Base-by-base conservation (phyloP, 2,329 filamentous ascomycete species). In the Hypoxylon sp. region DNA sequence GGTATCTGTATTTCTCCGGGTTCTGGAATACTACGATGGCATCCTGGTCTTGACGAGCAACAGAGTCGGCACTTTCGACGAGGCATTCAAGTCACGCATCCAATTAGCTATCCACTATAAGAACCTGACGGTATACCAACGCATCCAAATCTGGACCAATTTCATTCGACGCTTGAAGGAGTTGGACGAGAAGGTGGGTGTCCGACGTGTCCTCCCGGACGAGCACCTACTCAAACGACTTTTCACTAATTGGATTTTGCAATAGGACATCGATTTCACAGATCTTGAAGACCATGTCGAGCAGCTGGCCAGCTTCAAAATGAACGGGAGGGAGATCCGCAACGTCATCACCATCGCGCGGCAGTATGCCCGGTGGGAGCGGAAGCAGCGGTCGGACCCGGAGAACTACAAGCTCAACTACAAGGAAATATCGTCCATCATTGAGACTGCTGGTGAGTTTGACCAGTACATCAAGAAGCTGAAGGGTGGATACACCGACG, bases 301-400 rank as follows among this genome's bases (percentile, higher is more conserved):
- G 0, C 76, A 82, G 49, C 70, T 85, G 13, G 77, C 80, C 1
- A 57, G 65, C 2, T 71, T 79, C 20, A 70, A 79, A 13, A 74
- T 84, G 68, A 84, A 84, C 50, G 82, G 82, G 1, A 72, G 81
- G 3, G 78, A 84, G 73, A 83, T 84, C 20, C 77, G 82, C 25
- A 84, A 84, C 58, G 68, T 70, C 0, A 72, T 80, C 6, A 74
- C 74, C 0, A 77, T 42, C 0, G 73, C 76, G 0, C 72, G 78
- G 17, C 76, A 64, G 42, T 20, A 6, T 4, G 25, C 22, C 7
- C 13, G 13, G 14, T 20, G 40, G 40, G n/a, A 42, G 8, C 40
- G n/a, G 40, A 20, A 42, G 40, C 40, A 42, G 7, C 13, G 14
- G 6, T 14, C n/a, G 17, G 17, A 40, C 14, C 5, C 11, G 14